Evolutionary conservation across 2,329 filamentous ascomycete genomes (phyloP).

Genomic region (Trichoderma simmonsii): DNA sequence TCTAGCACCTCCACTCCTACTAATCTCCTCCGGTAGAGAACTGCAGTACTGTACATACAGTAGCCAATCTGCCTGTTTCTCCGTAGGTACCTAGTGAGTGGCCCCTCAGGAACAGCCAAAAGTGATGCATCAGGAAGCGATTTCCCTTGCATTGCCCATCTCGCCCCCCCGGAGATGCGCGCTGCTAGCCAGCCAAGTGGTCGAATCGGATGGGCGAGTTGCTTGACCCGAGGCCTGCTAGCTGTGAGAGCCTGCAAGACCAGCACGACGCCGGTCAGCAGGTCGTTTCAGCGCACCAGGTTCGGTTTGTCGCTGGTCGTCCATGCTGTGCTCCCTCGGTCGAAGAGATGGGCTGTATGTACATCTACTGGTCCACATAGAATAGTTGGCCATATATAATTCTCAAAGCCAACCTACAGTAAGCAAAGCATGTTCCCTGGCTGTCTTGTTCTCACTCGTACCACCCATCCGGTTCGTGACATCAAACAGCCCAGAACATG

Average conservation of each 20-base stretch:
- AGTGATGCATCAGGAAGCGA: constrained; percentile 8
- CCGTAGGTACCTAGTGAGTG: too few relatives aligned
- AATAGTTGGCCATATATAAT: too few relatives aligned
- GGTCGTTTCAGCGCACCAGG: neutral
- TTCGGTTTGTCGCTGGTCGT: neutral
- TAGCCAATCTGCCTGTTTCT: neutral
- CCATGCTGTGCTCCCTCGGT: neutral
- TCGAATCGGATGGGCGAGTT: constrained; percentile 6
- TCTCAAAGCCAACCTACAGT: neutral
- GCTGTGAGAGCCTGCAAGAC: neutral
- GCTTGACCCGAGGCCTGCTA: neutral
- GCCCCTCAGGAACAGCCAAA: neutral
- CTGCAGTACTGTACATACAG: neutral
- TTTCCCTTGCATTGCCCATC: constrained; percentile 8
- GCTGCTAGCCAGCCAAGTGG: constrained; percentile 11
- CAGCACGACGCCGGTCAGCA: constrained; percentile 12
- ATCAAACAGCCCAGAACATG: too few relatives aligned
- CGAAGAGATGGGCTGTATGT: neutral
- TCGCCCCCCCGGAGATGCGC: neutral
- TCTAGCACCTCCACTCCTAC: neutral
- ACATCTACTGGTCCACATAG: neutral
- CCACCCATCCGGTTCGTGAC: neutral
- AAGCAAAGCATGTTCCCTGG: neutral
- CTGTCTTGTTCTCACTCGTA: neutral
- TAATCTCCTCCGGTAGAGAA: neutral